These are phyloP conservation scores for Corylus avellana DNA, from an alignment of 306 rosid species.

Conservation along the genomic window DNA sequence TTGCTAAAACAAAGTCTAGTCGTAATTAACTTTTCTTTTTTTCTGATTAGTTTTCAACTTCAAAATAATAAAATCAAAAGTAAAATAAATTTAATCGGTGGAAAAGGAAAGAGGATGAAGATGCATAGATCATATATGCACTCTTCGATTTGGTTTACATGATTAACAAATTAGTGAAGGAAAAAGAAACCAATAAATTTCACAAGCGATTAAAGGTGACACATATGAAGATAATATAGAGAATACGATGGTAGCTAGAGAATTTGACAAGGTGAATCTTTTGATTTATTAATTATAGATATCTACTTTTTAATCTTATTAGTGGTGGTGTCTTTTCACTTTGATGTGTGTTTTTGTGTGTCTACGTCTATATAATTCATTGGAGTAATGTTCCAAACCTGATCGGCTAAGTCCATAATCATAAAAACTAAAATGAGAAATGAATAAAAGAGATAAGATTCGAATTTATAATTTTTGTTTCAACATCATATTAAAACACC, in stretches of 20 bases:
- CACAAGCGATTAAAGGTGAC: not conserved
- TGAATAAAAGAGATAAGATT: too few relatives aligned
- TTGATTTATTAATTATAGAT: slow-evolving; percentile 1
- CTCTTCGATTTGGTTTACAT: not conserved
- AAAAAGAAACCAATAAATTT: not conserved
- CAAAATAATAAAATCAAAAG: not conserved
- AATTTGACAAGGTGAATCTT: slow-evolving; percentile 4
- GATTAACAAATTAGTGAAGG: not conserved
- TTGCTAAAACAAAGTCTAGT: not conserved
- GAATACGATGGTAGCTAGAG: not conserved
- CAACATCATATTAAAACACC: too few relatives aligned
- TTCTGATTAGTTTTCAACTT: not conserved
- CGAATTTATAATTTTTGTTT: too few relatives aligned
- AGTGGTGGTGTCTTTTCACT: not conserved
- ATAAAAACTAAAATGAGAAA: too few relatives aligned
- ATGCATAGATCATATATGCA: not conserved
- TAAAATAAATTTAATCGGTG: not conserved
- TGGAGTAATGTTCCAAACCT: too few relatives aligned
- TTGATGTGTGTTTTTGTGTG: not conserved
- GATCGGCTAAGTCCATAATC: too few relatives aligned
- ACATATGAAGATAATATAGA: not conserved
- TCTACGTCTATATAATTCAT: too few relatives aligned
- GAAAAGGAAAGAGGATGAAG: not conserved
- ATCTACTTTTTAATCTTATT: not conserved
- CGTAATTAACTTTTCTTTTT: not conserved